These are phyloP conservation scores for Fusarium ambrosium DNA, from an alignment of 2,329 filamentous ascomycete species.

Conservation along the genomic window DNA sequence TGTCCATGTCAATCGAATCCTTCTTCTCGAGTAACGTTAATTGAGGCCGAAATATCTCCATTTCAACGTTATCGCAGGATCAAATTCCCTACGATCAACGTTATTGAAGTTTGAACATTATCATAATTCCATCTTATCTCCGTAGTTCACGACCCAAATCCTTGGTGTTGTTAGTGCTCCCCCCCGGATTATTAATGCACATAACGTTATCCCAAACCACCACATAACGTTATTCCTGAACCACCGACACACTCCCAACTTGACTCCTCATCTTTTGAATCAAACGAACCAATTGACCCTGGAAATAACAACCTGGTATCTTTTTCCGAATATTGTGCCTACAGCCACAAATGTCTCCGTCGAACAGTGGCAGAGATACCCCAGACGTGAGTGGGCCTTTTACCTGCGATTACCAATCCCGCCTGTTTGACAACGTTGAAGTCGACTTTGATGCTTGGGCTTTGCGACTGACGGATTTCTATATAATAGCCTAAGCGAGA, in stretches of 20 bases:
- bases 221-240: constrained; percentile 25
- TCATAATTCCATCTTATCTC: background rate
- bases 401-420: constrained; percentile 29
- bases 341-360: constrained; percentile 30
- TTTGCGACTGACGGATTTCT: background rate
- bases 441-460: background rate
- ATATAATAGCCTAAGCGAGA: constrained; percentile 41
- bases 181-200: constrained; percentile 7
- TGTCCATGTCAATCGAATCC: background rate
- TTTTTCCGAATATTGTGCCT: background rate
- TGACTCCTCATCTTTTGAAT: background rate
- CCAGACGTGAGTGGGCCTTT: constrained; percentile 32
- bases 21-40: background rate
- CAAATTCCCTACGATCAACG: background rate
- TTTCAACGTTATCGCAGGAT: background rate
- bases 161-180: background rate
- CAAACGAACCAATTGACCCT: background rate
- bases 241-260: background rate
- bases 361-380: constrained; percentile 20
- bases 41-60: background rate
- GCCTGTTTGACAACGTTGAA: background rate
- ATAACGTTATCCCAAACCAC: constrained; percentile 29
- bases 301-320: background rate
- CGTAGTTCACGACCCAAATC: background rate
- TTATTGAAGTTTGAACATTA: background rate